Evolutionary conservation across 208 protist species (phyloP).

Genomic region (Trypanosoma brucei): DNA sequence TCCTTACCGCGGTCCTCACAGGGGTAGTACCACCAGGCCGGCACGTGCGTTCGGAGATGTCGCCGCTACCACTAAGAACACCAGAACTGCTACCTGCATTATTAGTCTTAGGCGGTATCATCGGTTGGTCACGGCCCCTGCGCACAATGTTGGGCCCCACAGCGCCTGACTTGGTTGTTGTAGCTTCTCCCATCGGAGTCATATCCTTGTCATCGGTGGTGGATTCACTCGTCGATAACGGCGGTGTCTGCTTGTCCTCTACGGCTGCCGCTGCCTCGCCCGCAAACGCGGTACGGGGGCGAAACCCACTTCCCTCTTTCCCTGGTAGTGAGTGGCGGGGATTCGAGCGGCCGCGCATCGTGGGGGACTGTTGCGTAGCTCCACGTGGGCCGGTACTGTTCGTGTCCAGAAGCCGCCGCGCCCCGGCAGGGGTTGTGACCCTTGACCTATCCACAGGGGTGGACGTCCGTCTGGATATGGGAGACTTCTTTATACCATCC

Average conservation of each 20-base stretch:
- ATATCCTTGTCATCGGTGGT: neutral
- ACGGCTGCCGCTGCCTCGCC: neutral
- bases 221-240: neutral
- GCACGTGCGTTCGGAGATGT: neutral
- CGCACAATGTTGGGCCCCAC: neutral
- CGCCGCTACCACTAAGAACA: neutral
- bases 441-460: neutral
- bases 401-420: neutral
- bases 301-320: neutral
- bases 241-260: neutral
- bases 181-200: neutral
- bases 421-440: neutral
- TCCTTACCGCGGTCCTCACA: neutral
- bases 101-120: neutral
- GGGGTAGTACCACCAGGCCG: neutral
- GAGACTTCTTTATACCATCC: neutral
- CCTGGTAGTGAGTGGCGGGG: neutral
- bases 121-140: conserved; percentile 3
- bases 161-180: neutral
- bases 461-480: neutral
- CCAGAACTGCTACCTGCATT: neutral
- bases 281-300: neutral
- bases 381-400: neutral
- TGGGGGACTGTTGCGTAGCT: neutral
- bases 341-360: neutral